These are phyloP conservation scores for Termitomyces sp. DNA, from an alignment of 768 basidiomycete species.

Conservation along the genomic window DNA sequence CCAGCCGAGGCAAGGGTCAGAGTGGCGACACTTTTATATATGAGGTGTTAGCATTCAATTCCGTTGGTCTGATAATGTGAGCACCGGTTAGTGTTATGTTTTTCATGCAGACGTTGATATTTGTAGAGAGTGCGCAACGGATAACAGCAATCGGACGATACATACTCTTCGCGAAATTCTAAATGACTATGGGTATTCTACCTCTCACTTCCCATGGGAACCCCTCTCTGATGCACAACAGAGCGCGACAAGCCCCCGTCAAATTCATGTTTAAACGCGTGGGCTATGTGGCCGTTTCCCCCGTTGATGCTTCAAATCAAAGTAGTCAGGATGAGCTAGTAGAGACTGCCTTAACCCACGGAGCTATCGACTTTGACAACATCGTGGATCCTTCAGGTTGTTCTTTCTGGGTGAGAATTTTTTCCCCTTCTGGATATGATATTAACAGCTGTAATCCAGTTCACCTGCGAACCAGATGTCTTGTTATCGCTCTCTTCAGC, in stretches of 20 bases:
- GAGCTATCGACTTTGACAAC: constrained; percentile 20
- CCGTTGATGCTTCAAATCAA: constrained; percentile 21
- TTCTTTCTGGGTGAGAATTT: constrained; percentile 8
- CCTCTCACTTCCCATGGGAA: not conserved
- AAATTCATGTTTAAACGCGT: constrained; percentile 60
- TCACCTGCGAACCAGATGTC: constrained; percentile 40
- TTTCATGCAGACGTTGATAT: not conserved
- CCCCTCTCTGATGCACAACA: constrained; percentile 20
- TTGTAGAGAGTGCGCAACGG: constrained; percentile 55
- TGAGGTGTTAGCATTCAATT: constrained; percentile 56
- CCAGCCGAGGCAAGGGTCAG: constrained; percentile 42
- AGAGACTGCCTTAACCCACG: constrained; percentile 13
- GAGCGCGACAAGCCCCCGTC: constrained; percentile 60
- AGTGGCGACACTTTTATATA: constrained; percentile 50
- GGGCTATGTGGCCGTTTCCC: constrained; percentile 47
- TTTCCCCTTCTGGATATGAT: not conserved
- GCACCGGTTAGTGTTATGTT: constrained; percentile 17
- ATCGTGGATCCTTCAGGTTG: not conserved
- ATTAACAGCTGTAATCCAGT: constrained; percentile 24
- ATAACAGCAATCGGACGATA: constrained; percentile 62
- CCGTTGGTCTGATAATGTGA: constrained; percentile 65
- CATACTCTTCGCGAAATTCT: constrained; percentile 54
- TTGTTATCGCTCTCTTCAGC: constrained; percentile 36
- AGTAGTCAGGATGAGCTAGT: constrained; percentile 30
- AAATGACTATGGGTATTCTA: constrained; percentile 38